Percentiles rank a stretch among this genome's conserved stretches.
Conservation (phyloP, 768 basidiomycete species). For the Scleroderma citrinum region DNA sequence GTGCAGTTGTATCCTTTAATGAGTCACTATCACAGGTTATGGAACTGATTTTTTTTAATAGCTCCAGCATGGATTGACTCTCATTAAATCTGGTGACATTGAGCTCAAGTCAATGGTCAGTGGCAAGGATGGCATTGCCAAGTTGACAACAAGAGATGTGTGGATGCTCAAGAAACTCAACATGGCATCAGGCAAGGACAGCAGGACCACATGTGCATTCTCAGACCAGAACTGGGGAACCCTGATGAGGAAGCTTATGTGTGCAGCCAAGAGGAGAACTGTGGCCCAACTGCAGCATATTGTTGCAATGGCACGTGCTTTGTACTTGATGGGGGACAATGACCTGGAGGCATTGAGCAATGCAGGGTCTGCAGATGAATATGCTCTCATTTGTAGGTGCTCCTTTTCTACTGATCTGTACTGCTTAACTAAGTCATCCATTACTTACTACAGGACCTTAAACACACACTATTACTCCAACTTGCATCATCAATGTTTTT, state of each 20-base stretch:
- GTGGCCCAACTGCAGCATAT: background rate
- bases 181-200: conserved; percentile 4
- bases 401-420: too few species aligned
- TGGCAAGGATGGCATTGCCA: background rate
- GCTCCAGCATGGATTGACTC: background rate
- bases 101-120: background rate
- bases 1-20: background rate
- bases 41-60: background rate
- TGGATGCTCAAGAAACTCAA: background rate
- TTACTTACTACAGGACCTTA: too few species aligned
- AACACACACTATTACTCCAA: too few species aligned
- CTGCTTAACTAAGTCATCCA: too few species aligned
- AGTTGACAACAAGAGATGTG: background rate
- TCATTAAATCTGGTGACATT: background rate
- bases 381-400: background rate
- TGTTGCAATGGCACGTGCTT: background rate
- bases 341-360: background rate
- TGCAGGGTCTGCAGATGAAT: background rate
- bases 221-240: conserved; percentile 5
- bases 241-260: background rate
- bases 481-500: too few species aligned
- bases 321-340: background rate
- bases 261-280: background rate
- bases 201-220: conserved; percentile 1
- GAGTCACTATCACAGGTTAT: background rate